Conservation (phyloP, 129 eudicot species). For the Flaveria brownii region DNA sequence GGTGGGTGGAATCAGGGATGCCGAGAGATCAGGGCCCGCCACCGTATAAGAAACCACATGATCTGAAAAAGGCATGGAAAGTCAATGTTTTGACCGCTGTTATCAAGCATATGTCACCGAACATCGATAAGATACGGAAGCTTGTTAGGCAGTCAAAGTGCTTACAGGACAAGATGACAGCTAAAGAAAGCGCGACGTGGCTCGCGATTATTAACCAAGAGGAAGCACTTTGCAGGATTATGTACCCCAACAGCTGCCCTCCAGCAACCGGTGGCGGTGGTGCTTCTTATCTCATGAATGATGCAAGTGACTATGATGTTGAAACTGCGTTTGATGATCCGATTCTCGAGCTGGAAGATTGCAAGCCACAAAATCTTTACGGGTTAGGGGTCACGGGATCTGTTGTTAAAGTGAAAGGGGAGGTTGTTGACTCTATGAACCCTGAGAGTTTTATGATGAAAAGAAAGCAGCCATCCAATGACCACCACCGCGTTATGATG, state of each 20-base stretch:
- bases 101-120: conserved; percentile 41
- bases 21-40: conserved; percentile 62
- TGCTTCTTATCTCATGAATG: conserved; percentile 17
- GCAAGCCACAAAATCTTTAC: conserved; percentile 29
- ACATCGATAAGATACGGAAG: conserved; percentile 35
- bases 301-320: conserved; percentile 34
- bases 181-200: conserved; percentile 46
- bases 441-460: conserved; percentile 16
- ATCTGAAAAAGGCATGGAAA: conserved; percentile 41
- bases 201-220: conserved; percentile 36
- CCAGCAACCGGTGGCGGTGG: not conserved
- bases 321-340: conserved; percentile 30
- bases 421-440: conserved; percentile 31
- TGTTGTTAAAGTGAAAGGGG: conserved; percentile 34
- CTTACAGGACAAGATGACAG: conserved; percentile 44
- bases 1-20: conserved; percentile 61
- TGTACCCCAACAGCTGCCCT: conserved; percentile 24
- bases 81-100: conserved; percentile 39
- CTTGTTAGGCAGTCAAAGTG: conserved; percentile 42
- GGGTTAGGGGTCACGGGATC: conserved; percentile 12
- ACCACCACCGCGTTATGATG: not conserved
- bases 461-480: conserved; percentile 27
- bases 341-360: conserved; percentile 17
- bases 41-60: conserved; percentile 79
- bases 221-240: conserved; percentile 31